These are phyloP conservation scores for Penicillium sp. DNA, from an alignment of 2,329 filamentous ascomycete species.

Conservation along the genomic window DNA sequence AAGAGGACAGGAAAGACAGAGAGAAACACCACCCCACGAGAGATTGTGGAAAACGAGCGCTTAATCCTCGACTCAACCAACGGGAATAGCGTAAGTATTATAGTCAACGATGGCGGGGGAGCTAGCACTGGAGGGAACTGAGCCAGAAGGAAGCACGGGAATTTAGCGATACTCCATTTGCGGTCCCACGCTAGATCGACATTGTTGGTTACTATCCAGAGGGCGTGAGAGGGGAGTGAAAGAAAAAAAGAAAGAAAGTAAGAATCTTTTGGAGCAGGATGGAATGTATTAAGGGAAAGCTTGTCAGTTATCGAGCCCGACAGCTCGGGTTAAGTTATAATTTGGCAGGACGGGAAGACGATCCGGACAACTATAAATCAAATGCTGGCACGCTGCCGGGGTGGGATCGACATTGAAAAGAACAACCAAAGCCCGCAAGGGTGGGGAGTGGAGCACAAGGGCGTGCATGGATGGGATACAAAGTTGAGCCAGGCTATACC, in stretches of 20 bases:
- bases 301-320: slow-evolving; percentile 27
- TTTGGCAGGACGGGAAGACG: slow-evolving; percentile 33
- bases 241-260: not conserved
- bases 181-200: slow-evolving; percentile 9
- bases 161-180: slow-evolving; percentile 10
- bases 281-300: not conserved
- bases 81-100: not conserved
- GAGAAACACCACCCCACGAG: not conserved
- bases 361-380: slow-evolving; percentile 30
- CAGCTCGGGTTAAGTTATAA: slow-evolving; percentile 40
- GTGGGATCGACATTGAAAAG: slow-evolving; percentile 21
- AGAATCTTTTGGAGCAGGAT: not conserved
- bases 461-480: slow-evolving; percentile 17
- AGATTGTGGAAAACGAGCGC: not conserved
- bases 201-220: not conserved
- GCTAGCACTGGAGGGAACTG: slow-evolving; percentile 5
- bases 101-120: slow-evolving; percentile 6
- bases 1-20: not conserved
- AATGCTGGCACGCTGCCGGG: slow-evolving; percentile 10
- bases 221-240: not conserved
- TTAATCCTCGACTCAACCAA: not conserved
- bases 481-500: slow-evolving; percentile 20
- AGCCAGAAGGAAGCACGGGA: not conserved
- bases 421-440: slow-evolving; percentile 13
- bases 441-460: slow-evolving; percentile 16